These are phyloP conservation scores for Trichosporon ovoides DNA, from an alignment of 1,284 basidiomycete species.

Conservation along the genomic window DNA sequence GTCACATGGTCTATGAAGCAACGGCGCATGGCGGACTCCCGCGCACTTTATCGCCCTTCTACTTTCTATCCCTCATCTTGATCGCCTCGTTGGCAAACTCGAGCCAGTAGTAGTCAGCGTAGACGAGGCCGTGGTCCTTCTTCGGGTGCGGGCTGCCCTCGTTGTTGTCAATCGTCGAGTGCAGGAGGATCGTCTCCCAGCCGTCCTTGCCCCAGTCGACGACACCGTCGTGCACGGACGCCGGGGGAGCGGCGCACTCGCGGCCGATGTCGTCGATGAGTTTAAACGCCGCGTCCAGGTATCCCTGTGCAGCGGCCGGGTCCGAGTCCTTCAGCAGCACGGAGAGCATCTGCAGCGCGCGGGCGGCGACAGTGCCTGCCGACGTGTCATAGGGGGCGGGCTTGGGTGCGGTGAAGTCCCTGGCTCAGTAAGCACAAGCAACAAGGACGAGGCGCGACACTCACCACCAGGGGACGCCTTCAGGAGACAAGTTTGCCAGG, in stretches of 20 bases:
- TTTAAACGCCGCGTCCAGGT: constrained; percentile 25
- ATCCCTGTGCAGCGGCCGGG: constrained; percentile 23
- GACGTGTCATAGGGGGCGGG: constrained; percentile 37
- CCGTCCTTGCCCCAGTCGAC: constrained; percentile 32
- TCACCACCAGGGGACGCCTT: constrained; percentile 34
- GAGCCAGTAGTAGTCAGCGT: constrained; percentile 38
- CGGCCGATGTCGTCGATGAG: constrained; percentile 21
- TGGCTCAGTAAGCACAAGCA: not conserved
- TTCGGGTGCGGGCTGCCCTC: constrained; percentile 13
- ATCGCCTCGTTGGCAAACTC: constrained; percentile 37
- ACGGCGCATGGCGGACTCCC: too few species aligned
- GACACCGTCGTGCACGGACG: constrained; percentile 17
- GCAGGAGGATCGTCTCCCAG: constrained; percentile 38
- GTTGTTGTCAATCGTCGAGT: constrained; percentile 35
- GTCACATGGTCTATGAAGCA: too few species aligned
- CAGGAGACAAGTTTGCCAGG: constrained; percentile 22
- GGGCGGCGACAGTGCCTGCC: constrained; percentile 29
- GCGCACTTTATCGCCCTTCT: too few species aligned
- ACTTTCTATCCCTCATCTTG: constrained; percentile 13
- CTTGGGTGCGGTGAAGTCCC: constrained; percentile 35
- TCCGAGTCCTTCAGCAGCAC: constrained; percentile 22
- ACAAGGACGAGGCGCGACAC: constrained; percentile 2
- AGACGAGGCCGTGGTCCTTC: constrained; percentile 37
- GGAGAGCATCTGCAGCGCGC: constrained; percentile 33
- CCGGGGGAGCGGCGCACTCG: constrained; percentile 23